phyloP scores from a whole-genome alignment of 129 eudicot genomes.

The Flaveria bidentis region DNA sequence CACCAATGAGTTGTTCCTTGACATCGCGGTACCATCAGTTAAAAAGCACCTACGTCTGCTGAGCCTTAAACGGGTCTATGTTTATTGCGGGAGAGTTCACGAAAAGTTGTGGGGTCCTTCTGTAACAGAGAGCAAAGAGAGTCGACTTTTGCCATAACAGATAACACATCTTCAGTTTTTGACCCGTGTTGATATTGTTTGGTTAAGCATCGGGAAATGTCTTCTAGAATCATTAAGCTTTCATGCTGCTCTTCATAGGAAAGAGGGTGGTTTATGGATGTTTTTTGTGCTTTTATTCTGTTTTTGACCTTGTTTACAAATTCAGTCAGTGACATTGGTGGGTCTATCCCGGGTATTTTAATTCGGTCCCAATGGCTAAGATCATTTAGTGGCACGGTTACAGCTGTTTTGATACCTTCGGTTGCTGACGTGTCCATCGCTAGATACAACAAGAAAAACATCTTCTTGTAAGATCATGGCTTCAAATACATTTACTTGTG shows the following conservation, averaged over 20 bases:
- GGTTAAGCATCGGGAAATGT: constrained; percentile 52
- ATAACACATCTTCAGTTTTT: constrained; percentile 50
- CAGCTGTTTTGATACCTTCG: constrained; percentile 39
- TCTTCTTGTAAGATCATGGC: neutral
- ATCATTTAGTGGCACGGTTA: constrained; percentile 21
- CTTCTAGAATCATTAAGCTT: constrained; percentile 53
- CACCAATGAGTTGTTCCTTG: constrained; percentile 88
- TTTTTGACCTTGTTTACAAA: constrained; percentile 56
- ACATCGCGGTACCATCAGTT: constrained; percentile 34
- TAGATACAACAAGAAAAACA: constrained; percentile 14
- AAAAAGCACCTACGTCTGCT: neutral
- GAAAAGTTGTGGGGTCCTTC: constrained; percentile 51
- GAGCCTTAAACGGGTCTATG: constrained; percentile 12
- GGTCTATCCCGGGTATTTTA: constrained; percentile 50
- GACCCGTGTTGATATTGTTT: constrained; percentile 39
- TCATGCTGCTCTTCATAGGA: constrained; percentile 38
- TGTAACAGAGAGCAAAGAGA: constrained; percentile 84
- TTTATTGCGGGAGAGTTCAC: constrained; percentile 27
- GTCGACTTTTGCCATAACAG: constrained; percentile 67
- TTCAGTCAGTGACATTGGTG: constrained; percentile 69
- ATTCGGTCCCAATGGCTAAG: constrained; percentile 41
- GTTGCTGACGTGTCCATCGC: constrained; percentile 54
- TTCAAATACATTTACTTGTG: neutral
- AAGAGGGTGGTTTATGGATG: constrained; percentile 41
- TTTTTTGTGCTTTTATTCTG: constrained; percentile 46